phyloP scores from a whole-genome alignment of 495 filamentous ascomycete genomes.

The Annulohypoxylon stygium region DNA sequence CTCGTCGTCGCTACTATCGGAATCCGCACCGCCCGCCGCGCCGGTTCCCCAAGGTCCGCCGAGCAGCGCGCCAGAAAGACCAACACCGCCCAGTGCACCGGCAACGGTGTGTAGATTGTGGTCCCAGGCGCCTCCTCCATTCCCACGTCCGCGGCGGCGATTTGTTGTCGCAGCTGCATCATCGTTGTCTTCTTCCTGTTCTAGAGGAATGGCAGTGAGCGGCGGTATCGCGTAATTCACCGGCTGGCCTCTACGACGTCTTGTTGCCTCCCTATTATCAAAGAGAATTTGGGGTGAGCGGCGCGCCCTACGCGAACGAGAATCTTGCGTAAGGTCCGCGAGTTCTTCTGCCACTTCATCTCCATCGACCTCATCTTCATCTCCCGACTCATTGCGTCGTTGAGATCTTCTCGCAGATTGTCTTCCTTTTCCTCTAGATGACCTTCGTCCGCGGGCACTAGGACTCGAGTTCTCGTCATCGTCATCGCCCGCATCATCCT shows the following conservation, averaged over 20 bases:
- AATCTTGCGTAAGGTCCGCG: constrained; percentile 69
- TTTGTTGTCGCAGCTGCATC: constrained; percentile 74
- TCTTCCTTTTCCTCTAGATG: constrained; percentile 54
- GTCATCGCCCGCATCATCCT: constrained; percentile 44
- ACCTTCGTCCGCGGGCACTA: constrained; percentile 56
- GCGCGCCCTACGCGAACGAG: constrained; percentile 61
- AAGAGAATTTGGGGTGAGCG: constrained; percentile 71
- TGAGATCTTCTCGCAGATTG: constrained; percentile 53
- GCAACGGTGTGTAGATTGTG: constrained; percentile 84
- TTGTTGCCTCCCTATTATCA: constrained; percentile 52
- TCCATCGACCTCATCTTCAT: constrained; percentile 72
- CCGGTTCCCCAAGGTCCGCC: constrained; percentile 77
- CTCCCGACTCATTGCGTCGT: constrained; percentile 62
- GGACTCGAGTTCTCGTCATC: constrained; percentile 60
- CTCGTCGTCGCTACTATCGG: constrained; percentile 97
- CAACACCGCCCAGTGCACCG: constrained; percentile 91
- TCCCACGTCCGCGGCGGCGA: constrained; percentile 70
- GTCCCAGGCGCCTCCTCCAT: constrained; percentile 69
- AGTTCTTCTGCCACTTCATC: constrained; percentile 87
- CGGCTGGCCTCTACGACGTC: constrained; percentile 55
- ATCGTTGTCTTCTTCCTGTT: constrained; percentile 71
- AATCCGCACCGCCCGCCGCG: constrained; percentile 83
- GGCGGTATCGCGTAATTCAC: constrained; percentile 73
- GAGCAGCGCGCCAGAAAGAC: constrained; percentile 77
- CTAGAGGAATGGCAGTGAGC: constrained; percentile 78